Percentiles rank a stretch among this genome's conserved stretches.
Conservation (phyloP, 306 rosid species). For the Mimosa pudica region DNA sequence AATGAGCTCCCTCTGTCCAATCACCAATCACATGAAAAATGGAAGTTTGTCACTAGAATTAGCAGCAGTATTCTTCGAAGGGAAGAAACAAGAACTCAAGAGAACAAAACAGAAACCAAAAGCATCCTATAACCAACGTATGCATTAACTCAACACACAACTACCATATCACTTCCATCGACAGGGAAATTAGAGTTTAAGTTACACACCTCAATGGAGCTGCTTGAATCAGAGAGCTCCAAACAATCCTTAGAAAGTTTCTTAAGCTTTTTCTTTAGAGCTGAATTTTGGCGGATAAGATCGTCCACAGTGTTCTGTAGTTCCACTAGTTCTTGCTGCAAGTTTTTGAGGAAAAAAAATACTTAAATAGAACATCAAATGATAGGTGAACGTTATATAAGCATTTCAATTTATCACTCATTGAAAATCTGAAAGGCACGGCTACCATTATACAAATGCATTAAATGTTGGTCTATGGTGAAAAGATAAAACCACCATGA, state of each 20-base stretch:
- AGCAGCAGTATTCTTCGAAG: neutral
- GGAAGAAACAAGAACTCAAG: neutral
- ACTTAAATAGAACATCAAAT: neutral
- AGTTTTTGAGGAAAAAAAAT: neutral
- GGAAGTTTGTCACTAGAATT: neutral
- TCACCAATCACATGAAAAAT: slow-evolving; percentile 9
- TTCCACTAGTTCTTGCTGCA: neutral
- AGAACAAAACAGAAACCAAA: no score
- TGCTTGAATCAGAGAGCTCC: neutral
- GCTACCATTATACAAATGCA: neutral
- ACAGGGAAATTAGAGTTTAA: neutral
- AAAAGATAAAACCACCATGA: neutral
- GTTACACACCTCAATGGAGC: neutral
- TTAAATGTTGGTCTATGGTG: neutral
- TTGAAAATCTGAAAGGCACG: neutral
- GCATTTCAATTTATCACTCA: neutral
- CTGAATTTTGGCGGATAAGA: neutral
- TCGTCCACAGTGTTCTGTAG: neutral
- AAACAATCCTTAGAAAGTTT: neutral
- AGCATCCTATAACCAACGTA: neutral
- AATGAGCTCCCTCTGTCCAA: slow-evolving; percentile 42
- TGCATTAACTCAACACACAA: neutral
- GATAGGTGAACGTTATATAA: neutral
- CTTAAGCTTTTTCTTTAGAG: neutral
- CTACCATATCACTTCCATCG: neutral